Base-by-base conservation (phyloP, 306 rosid genomes). In the Cercis canadensis region DNA sequence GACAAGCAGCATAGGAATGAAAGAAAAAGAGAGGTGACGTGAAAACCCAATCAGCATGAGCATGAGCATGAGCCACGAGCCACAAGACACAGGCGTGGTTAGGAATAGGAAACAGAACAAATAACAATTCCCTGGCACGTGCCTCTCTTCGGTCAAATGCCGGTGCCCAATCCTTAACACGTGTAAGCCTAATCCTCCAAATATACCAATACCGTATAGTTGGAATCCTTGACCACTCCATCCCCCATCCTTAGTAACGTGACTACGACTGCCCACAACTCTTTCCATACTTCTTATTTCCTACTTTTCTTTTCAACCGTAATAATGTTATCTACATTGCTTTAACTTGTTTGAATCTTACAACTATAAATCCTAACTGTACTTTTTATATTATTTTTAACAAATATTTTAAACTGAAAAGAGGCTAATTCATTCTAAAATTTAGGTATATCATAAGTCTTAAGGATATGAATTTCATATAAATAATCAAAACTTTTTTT, bases 81-180 rank as follows among this genome's bases (percentile, higher is more conserved):
- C 7, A 37, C 43, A 37, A 59, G 72, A 61, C 82, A 51, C 75
- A 62, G 70, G 86, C 84, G 85, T 76, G 87, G 49, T 46, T 10
- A 62, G 69, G 64, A 76, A 24, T 24, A 24, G 29, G 29, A 24
- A n/a, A 81, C 77, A 62, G 71, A 36, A 16, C 37, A 10, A 29
- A 62, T 3, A 24, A 4, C 19, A 57, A 51, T 72, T 29, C 37
- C 0, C 50, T 83, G 66, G 80, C 86, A 89, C 90, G 90, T 84
- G 90, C 87, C 66, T 21, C 9, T 29, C 69, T 17, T 1, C 74
- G 82, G 98, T 92, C 98, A 88, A 84, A 80, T 52, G 91, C 57
- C 96, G 89, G 95, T 92, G 96, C 88, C 92, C 60, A 67, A 51
- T 69, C 24, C 63, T 1, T 29, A 69, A 74, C 86, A 92, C 94